Base-by-base conservation (phyloP, 768 basidiomycete species). In the Boletus pseudopeckii region DNA sequence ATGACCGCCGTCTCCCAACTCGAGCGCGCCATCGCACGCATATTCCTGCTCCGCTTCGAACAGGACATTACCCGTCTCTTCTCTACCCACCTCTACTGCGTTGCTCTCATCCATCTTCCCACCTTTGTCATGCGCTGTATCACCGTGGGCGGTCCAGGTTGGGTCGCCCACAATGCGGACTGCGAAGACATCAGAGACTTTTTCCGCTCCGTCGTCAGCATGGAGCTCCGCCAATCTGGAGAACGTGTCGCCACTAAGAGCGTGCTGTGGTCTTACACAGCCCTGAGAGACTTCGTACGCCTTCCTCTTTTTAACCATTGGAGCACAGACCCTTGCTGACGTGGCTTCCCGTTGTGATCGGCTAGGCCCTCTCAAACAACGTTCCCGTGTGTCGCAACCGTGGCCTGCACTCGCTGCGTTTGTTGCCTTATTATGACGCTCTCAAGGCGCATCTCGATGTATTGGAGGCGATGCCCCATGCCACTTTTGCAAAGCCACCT, bases 231-330 rank as follows among this genome's bases (percentile, higher is more conserved):
- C 28, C 85, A 90, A 67, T 84, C 85, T 0, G 88, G 87, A 17
- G 87, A 89, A 59, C 77, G 87, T 30, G 85, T 88, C 18, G 88
- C 88, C 8, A 88, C 87, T 8, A 89, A 88, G 76, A 86, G 84
- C 60, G 84, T 88, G 18, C 70, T 89, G 50, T 89, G 87, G 87
- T 85, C 84, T 1, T 89, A 89, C 68, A 89, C 88, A 2, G 87
- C 85, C 32, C 71, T 89, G 28, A 72, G 87, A 52, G 83, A 89
- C 70, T 89, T 89, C 64, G 86, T 88, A 71, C 63, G 85, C 38
- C 72, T 41, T 52, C 9, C 43, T n/a, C 45, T 30, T 54, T 24
- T 4, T 10, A 2, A n/a, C 44, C 40, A 15, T 28, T 48, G 5
- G 20, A 40, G 52, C 39, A 39, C 30, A 8, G n/a, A 39, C 45